phyloP scores from a whole-genome alignment of 2,329 filamentous ascomycete genomes.

The Aspergillus sp. region DNA sequence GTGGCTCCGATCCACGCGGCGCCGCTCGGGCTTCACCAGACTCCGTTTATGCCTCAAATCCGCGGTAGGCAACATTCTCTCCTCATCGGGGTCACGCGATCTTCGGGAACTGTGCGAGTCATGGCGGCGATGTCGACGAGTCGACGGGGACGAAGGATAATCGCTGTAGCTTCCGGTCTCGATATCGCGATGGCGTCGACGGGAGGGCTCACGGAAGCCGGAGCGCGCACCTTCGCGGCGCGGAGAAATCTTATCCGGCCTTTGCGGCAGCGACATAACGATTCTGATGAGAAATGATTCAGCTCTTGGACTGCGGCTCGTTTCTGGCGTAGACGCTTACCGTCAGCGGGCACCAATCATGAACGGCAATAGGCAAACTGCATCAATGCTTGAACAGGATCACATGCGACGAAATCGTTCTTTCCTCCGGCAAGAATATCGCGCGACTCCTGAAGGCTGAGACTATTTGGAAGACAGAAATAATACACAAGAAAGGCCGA shows the following conservation, averaged over 20 bases:
- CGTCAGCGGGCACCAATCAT: not conserved
- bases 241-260: constrained; percentile 55
- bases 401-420: not conserved
- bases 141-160: constrained; percentile 22
- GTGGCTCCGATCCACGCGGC: constrained; percentile 73
- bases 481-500: no score
- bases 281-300: constrained; percentile 8
- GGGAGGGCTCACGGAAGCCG: constrained; percentile 59
- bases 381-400: constrained; percentile 1
- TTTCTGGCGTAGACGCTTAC: not conserved
- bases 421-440: no score
- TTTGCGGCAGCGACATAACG: constrained; percentile 45
- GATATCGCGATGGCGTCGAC: constrained; percentile 60
- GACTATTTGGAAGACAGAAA: no score
- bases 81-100: constrained; percentile 37
- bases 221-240: constrained; percentile 50
- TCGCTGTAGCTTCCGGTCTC: constrained; percentile 51
- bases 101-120: constrained; percentile 39
- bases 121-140: constrained; percentile 32
- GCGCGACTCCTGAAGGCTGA: no score
- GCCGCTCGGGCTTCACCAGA: constrained; percentile 79
- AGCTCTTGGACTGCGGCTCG: no score
- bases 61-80: constrained; percentile 42
- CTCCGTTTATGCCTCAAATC: constrained; percentile 68
- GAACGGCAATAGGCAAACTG: not conserved